phyloP scores from a whole-genome alignment of 306 rosid genomes.

The Trifolium pratense region DNA sequence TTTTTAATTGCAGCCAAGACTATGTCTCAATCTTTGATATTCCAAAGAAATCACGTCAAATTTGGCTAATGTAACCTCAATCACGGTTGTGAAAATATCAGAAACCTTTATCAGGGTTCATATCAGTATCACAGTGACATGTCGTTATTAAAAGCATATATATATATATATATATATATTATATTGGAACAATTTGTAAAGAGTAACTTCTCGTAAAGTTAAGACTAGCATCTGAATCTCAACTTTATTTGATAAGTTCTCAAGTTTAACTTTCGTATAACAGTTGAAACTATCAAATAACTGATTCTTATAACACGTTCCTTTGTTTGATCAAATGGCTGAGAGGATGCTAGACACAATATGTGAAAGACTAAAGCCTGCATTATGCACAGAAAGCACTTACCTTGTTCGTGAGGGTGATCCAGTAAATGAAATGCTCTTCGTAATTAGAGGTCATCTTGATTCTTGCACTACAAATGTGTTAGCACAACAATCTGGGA shows the following conservation, averaged over 20 bases:
- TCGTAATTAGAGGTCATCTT: slow-evolving; percentile 88
- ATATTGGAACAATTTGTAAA: neutral
- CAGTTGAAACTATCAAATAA: neutral
- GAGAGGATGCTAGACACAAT: slow-evolving; percentile 93
- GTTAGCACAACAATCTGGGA: too few relatives aligned
- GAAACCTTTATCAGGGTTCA: neutral
- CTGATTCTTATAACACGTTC: slow-evolving; percentile 56
- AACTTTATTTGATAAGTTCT: neutral
- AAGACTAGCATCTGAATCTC: neutral
- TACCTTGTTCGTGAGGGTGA: slow-evolving; percentile 85
- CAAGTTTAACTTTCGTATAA: neutral
- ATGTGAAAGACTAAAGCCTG: slow-evolving; percentile 88
- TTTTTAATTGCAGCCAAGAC: neutral
- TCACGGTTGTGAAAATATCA: neutral
- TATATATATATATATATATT: too few relatives aligned
- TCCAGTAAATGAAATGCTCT: slow-evolving; percentile 90
- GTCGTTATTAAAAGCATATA: neutral
- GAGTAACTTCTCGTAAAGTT: neutral
- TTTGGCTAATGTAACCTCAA: neutral
- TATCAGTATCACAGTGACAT: neutral
- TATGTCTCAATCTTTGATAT: neutral
- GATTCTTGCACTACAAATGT: slow-evolving; percentile 92
- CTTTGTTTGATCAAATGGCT: slow-evolving; percentile 91
- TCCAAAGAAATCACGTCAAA: neutral
- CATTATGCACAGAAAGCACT: slow-evolving; percentile 78